Evolutionary conservation across 495 filamentous ascomycete genomes (phyloP).

Genomic region (Penicillium bialowiezense): DNA sequence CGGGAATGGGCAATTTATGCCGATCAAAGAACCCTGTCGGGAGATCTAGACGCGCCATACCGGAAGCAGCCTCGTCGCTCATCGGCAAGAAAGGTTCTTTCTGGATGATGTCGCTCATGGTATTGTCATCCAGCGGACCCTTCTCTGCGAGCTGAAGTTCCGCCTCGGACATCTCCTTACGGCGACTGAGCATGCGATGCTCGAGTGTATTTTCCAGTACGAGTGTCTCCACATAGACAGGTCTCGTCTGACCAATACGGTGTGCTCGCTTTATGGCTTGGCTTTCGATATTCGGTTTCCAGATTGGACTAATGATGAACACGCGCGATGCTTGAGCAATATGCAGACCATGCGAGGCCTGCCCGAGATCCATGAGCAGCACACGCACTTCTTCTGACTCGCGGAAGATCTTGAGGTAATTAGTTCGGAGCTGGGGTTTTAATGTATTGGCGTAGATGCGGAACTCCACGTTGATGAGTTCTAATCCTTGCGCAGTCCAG

Average conservation of each 20-base stretch:
- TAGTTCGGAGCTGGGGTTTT: constrained; percentile 53
- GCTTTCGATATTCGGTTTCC: constrained; percentile 81
- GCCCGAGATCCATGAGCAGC: constrained; percentile 83
- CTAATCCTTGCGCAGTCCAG: constrained; percentile 78
- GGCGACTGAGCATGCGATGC: constrained; percentile 73
- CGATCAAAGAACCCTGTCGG: constrained; percentile 39
- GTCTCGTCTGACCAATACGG: constrained; percentile 77
- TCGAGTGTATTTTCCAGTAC: constrained; percentile 80
- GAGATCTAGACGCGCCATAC: constrained; percentile 22
- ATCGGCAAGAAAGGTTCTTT: constrained; percentile 66
- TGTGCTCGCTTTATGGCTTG: constrained; percentile 92
- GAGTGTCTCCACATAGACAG: constrained; percentile 84
- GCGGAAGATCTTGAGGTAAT: constrained; percentile 78
- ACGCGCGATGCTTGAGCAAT: constrained; percentile 78
- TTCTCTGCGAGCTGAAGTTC: constrained; percentile 68
- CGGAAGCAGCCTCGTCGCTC: constrained; percentile 31
- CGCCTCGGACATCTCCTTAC: constrained; percentile 71
- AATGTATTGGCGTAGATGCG: constrained; percentile 82
- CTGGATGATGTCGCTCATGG: constrained; percentile 76
- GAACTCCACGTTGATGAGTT: constrained; percentile 69
- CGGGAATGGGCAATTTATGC: constrained; percentile 38
- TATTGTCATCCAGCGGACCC: constrained; percentile 68
- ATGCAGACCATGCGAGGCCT: constrained; percentile 85
- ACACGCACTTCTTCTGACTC: constrained; percentile 61
- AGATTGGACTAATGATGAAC: constrained; percentile 89